Percentiles rank a stretch among this genome's conserved stretches.
These are phyloP conservation scores for Colletotrichum spaethianum DNA, from an alignment of 2,329 filamentous ascomycete species.

Conservation along the genomic window DNA sequence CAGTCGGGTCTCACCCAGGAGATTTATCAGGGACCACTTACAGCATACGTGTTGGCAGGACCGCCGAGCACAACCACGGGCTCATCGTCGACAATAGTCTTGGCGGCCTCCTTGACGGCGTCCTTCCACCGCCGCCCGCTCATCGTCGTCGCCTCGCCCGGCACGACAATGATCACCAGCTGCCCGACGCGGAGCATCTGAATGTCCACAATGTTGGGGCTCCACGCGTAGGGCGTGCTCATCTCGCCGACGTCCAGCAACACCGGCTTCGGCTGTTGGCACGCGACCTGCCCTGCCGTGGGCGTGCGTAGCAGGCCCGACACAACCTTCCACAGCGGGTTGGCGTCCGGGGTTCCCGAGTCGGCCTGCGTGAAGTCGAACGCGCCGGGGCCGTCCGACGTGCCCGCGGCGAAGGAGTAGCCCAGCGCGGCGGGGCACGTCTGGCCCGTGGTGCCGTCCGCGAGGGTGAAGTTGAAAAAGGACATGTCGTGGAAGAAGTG, in stretches of 20 bases:
- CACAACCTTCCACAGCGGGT: conserved; percentile 85
- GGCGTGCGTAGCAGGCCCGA: conserved; percentile 81
- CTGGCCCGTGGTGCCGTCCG: conserved; percentile 77
- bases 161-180: conserved; percentile 85
- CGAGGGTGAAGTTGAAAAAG: conserved; percentile 79
- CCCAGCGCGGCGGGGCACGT: conserved; percentile 92
- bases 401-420: conserved; percentile 94
- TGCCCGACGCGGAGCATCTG: conserved; percentile 89
- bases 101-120: conserved; percentile 71
- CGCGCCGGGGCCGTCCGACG: conserved; percentile 89
- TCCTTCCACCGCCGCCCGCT: conserved; percentile 88
- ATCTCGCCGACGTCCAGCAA: conserved; percentile 90
- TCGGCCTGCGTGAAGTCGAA: conserved; percentile 96
- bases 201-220: conserved; percentile 91
- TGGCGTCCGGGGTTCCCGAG: conserved; percentile 75
- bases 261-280: conserved; percentile 87
- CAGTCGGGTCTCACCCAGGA: not conserved
- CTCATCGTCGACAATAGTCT: conserved; percentile 61
- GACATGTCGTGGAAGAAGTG: conserved; percentile 90
- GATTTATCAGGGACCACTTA: not conserved
- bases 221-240: conserved; percentile 85
- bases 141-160: conserved; percentile 95
- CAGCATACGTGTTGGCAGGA: conserved; percentile 89
- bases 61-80: conserved; percentile 89
- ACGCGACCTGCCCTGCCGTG: conserved; percentile 77